Percentiles rank a stretch among this genome's conserved stretches.
These are phyloP conservation scores for Rhynchosporium agropyri DNA, from an alignment of 2,329 filamentous ascomycete species.

Conservation along the genomic window DNA sequence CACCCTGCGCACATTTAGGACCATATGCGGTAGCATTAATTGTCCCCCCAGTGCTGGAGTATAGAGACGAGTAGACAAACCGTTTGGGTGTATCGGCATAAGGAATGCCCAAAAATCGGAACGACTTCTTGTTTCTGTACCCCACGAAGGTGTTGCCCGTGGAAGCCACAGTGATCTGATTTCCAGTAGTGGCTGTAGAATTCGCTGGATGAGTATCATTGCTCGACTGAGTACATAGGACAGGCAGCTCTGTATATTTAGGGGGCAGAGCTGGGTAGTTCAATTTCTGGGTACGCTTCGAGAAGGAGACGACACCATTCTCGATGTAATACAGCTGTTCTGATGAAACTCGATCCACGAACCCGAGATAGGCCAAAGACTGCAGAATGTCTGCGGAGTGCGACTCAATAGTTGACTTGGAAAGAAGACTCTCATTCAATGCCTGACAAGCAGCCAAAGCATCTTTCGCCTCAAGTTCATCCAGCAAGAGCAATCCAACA, in stretches of 20 bases:
- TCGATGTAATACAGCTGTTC: slow-evolving; percentile 48
- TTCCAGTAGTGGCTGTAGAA: slow-evolving; percentile 43
- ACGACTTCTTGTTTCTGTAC: slow-evolving; percentile 56
- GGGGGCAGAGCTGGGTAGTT: slow-evolving; percentile 41
- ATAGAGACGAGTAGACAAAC: slow-evolving; percentile 47
- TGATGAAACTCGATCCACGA: slow-evolving; percentile 44
- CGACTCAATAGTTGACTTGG: slow-evolving; percentile 46
- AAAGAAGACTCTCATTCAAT: slow-evolving; percentile 52
- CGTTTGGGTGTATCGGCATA: slow-evolving; percentile 35
- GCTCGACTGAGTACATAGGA: slow-evolving; percentile 55
- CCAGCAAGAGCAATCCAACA: slow-evolving; percentile 53
- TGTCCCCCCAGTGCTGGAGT: slow-evolving; percentile 48
- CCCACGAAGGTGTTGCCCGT: slow-evolving; percentile 52
- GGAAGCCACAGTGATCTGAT: slow-evolving; percentile 46
- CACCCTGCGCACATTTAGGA: slow-evolving; percentile 40
- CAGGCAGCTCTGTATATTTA: slow-evolving; percentile 45
- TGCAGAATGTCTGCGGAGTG: slow-evolving; percentile 50
- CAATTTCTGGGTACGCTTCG: slow-evolving; percentile 41
- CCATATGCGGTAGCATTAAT: slow-evolving; percentile 51
- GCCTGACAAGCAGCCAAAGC: slow-evolving; percentile 49
- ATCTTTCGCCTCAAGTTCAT: slow-evolving; percentile 45
- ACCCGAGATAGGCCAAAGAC: slow-evolving; percentile 50
- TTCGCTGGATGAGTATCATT: slow-evolving; percentile 41
- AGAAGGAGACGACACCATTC: slow-evolving; percentile 45
- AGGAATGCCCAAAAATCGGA: slow-evolving; percentile 43